Evolutionary conservation across 805 yeast genomes (phyloP).

Genomic region (Wickerhamomyces pijperi): DNA sequence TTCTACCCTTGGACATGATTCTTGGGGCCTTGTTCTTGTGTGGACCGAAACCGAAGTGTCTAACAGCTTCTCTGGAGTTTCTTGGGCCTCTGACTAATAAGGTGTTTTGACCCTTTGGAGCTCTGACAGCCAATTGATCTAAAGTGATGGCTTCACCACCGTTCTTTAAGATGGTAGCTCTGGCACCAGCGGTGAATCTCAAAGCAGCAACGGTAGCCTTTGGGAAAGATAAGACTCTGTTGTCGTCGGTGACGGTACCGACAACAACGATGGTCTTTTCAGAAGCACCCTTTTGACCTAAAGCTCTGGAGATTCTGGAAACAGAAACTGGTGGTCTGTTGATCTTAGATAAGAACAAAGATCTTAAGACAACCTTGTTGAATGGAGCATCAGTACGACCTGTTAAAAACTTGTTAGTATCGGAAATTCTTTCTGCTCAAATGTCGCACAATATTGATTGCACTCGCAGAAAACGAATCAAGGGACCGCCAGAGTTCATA

Average conservation of each 20-base stretch:
- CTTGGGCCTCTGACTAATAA: slow-evolving; percentile 98
- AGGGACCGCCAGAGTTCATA: neutral
- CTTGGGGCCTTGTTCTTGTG: slow-evolving; percentile 99
- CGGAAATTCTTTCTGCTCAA: slow-evolving; percentile 36
- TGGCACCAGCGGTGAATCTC: slow-evolving; percentile 98
- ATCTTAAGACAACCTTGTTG: slow-evolving; percentile 93
- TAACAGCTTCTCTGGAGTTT: slow-evolving; percentile 97
- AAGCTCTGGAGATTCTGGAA: slow-evolving; percentile 79
- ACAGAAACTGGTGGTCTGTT: slow-evolving; percentile 99
- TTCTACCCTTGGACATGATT: slow-evolving; percentile 95
- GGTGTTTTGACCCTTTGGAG: slow-evolving; percentile 99
- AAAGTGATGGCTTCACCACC: slow-evolving; percentile 99
- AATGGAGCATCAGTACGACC: slow-evolving; percentile 99
- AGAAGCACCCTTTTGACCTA: slow-evolving; percentile 74
- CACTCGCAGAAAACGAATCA: slow-evolving; percentile 26
- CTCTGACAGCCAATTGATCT: slow-evolving; percentile 97
- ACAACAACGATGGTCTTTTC: slow-evolving; percentile 94
- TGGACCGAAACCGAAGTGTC: slow-evolving; percentile 99
- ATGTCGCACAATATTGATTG: slow-evolving; percentile 24
- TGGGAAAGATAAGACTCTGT: slow-evolving; percentile 89
- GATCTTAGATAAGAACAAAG: slow-evolving; percentile 93
- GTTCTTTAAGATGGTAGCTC: slow-evolving; percentile 91
- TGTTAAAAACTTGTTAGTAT: slow-evolving; percentile 28
- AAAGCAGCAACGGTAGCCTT: slow-evolving; percentile 98
- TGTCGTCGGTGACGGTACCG: slow-evolving; percentile 98